A percentile compares a stretch with the other conserved stretches of the same genome.
Evolutionary conservation across 306 rosid species (phyloP).

Genomic region (Malus asiatica): DNA sequence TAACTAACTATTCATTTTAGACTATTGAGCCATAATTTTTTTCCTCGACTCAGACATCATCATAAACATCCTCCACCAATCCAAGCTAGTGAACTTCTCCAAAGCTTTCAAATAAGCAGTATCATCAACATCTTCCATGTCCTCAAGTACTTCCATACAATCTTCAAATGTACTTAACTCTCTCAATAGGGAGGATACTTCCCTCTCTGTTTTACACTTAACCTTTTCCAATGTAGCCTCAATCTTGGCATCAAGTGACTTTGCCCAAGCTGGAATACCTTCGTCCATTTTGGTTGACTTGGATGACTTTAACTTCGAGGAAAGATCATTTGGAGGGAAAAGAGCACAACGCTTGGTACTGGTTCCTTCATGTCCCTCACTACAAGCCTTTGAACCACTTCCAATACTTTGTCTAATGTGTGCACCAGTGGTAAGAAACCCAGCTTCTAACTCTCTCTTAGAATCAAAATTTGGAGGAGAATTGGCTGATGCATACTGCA

Average conservation of each 20-base stretch:
- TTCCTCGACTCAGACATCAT: background rate
- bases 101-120: background rate
- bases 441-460: too few species aligned
- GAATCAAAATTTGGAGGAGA: too few species aligned
- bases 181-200: background rate
- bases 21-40: background rate
- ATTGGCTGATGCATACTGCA: too few species aligned
- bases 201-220: background rate
- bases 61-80: background rate
- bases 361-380: too few species aligned
- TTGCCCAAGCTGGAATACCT: background rate
- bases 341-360: too few species aligned
- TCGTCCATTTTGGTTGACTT: too few species aligned
- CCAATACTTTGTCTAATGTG: too few species aligned
- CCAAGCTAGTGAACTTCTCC: background rate
- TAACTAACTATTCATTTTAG: background rate
- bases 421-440: too few species aligned
- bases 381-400: too few species aligned
- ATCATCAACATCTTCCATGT: background rate
- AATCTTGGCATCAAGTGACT: too few species aligned
- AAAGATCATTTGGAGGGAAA: too few species aligned
- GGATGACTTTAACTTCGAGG: too few species aligned
- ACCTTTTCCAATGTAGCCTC: background rate
- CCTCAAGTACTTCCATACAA: background rate
- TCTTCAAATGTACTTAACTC: background rate